Evolutionary conservation across 352 stramenopile genomes (phyloP).

Genomic region (Blastocystis sp.): DNA sequence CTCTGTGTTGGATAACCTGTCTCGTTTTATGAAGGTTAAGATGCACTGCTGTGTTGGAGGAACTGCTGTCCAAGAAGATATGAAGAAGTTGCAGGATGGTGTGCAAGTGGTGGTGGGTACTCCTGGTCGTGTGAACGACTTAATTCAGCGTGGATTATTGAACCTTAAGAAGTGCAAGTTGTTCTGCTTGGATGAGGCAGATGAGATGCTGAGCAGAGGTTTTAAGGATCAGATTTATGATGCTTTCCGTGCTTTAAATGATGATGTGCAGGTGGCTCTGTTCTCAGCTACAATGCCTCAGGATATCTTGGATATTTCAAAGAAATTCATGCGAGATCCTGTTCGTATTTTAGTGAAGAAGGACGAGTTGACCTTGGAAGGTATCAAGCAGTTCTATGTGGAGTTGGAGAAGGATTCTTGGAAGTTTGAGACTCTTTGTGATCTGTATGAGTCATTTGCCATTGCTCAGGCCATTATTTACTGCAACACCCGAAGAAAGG

Average conservation of each 20-base stretch:
- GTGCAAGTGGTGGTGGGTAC: conserved; percentile 97
- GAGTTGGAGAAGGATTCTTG: conserved; percentile 95
- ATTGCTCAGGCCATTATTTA: conserved; percentile 99
- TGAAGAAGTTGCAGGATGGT: conserved; percentile 90
- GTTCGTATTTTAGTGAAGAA: conserved; percentile 98
- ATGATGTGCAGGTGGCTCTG: conserved; percentile 86
- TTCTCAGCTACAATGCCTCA: conserved; percentile 98
- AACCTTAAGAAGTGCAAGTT: conserved; percentile 87
- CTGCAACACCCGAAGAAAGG: conserved; percentile 97
- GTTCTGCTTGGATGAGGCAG: conserved; percentile 97
- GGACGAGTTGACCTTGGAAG: conserved; percentile 96
- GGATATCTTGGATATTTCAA: conserved; percentile 95
- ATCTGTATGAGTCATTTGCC: conserved; percentile 98
- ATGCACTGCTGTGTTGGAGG: conserved; percentile 96
- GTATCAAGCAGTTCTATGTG: conserved; percentile 99
- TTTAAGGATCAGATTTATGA: conserved; percentile 99
- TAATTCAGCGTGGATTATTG: conserved; percentile 93
- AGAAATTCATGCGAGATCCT: conserved; percentile 95
- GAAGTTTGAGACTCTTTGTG: conserved; percentile 98
- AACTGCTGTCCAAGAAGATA: conserved; percentile 94
- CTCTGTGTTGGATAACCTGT: conserved; percentile 67
- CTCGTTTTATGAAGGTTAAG: conserved; percentile 90
- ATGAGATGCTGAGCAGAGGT: conserved; percentile 97
- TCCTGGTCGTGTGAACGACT: conserved; percentile 94
- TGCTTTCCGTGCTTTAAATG: conserved; percentile 93